Evolutionary conservation across 1,284 basidiomycete species (phyloP).

Genomic region (Schizophyllum amplum): DNA sequence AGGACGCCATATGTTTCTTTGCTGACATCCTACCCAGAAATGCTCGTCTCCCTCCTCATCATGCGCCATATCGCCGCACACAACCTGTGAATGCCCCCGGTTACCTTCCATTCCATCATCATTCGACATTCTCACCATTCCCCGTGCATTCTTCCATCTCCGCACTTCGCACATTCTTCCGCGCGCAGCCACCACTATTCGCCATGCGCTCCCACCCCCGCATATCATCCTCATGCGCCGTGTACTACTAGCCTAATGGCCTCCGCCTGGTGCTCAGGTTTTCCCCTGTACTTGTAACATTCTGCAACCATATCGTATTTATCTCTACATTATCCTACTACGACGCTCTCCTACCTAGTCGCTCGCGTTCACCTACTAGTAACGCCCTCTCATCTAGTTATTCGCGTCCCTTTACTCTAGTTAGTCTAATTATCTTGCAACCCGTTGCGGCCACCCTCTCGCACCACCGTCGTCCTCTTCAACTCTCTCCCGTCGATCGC

Average conservation of each 20-base stretch:
- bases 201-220: neutral
- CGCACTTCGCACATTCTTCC: neutral
- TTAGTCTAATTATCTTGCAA: neutral
- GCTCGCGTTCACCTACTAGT: neutral
- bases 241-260: neutral
- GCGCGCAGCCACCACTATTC: neutral
- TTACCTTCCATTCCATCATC: neutral
- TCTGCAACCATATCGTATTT: neutral
- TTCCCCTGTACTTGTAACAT: neutral
- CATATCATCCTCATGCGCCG: neutral
- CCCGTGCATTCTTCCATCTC: neutral
- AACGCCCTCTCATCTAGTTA: neutral
- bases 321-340: neutral
- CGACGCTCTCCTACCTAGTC: neutral
- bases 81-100: conserved; percentile 27
- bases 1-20: conserved; percentile 4
- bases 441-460: neutral
- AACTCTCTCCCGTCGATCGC: too few species aligned
- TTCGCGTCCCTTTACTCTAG: neutral
- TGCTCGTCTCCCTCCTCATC: conserved; percentile 51
- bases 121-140: neutral
- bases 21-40: conserved; percentile 28
- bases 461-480: too few species aligned
- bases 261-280: too few species aligned
- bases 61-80: conserved; percentile 58